phyloP scores from a whole-genome alignment of 257 asterid species.

The Solanum ahanhuiri region DNA sequence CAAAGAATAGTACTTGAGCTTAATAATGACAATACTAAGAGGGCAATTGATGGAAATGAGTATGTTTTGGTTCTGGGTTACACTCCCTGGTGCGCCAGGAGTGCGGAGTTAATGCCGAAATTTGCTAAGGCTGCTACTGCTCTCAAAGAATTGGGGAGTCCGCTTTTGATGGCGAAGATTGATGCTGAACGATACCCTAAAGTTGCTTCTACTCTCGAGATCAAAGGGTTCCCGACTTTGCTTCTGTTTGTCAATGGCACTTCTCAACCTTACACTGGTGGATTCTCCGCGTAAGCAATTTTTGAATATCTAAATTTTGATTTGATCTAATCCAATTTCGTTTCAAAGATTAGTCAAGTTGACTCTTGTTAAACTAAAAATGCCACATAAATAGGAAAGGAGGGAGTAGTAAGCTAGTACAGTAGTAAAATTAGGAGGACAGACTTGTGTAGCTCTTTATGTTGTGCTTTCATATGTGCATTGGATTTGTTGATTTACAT shows the following conservation, averaged over 20 bases:
- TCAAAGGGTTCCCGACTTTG: conserved; percentile 83
- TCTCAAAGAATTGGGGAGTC: conserved; percentile 54
- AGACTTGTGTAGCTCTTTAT: not conserved
- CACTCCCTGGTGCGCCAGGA: conserved; percentile 88
- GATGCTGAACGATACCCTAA: conserved; percentile 78
- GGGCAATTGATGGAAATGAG: conserved; percentile 59
- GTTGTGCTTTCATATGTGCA: not conserved
- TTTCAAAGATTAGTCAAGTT: not conserved
- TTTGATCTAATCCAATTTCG: not conserved
- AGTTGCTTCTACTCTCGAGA: conserved; percentile 57
- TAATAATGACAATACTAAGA: conserved; percentile 43
- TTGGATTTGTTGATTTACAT: not conserved
- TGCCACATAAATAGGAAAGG: not conserved
- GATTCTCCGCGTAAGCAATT: conserved; percentile 72
- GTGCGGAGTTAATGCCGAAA: conserved; percentile 96
- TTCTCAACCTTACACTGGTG: conserved; percentile 80
- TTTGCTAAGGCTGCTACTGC: conserved; percentile 91
- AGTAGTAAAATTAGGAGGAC: not conserved
- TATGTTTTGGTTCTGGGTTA: conserved; percentile 76
- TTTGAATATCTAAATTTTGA: not conserved
- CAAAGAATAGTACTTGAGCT: conserved; percentile 87
- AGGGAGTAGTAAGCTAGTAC: not conserved
- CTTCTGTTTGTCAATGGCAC: conserved; percentile 70
- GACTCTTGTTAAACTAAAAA: not conserved
- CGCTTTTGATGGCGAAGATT: conserved; percentile 66